Conservation (phyloP, 805 yeast genomes). For the Candida tibetensis region DNA sequence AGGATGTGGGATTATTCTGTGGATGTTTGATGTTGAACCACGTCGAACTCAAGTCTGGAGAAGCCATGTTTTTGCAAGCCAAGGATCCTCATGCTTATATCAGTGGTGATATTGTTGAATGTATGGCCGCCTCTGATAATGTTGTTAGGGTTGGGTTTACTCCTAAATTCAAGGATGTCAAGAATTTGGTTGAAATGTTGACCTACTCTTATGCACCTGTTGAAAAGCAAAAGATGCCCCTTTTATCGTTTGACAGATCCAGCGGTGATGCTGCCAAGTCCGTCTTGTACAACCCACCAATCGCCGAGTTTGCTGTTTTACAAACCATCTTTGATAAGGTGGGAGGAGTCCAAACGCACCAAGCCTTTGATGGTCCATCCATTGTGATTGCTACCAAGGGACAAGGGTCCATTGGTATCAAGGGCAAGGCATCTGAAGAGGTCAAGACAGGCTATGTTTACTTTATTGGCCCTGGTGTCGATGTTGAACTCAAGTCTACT, state of each 20-base stretch:
- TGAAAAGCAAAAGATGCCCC: constrained; percentile 87
- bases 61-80: constrained; percentile 95
- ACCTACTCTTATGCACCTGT: constrained; percentile 88
- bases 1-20: constrained; percentile 93
- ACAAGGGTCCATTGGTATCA: constrained; percentile 53
- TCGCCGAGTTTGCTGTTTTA: constrained; percentile 92
- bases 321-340: constrained; percentile 62
- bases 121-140: constrained; percentile 99
- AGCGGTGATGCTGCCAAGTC: constrained; percentile 61
- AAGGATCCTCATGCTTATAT: constrained; percentile 98
- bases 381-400: constrained; percentile 84
- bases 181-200: constrained; percentile 83
- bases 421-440: constrained; percentile 33
- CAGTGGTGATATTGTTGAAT: constrained; percentile 95
- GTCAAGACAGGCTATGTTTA: constrained; percentile 75
- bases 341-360: constrained; percentile 52
- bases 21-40: constrained; percentile 93
- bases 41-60: constrained; percentile 77
- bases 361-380: constrained; percentile 80
- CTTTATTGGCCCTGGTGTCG: constrained; percentile 77
- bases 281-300: constrained; percentile 88
- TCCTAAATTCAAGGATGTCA: constrained; percentile 97
- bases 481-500: constrained; percentile 55
- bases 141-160: constrained; percentile 99
- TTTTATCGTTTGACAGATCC: constrained; percentile 55